Base-by-base conservation (phyloP, 352 stramenopile genomes). In the Pythium biforme region DNA sequence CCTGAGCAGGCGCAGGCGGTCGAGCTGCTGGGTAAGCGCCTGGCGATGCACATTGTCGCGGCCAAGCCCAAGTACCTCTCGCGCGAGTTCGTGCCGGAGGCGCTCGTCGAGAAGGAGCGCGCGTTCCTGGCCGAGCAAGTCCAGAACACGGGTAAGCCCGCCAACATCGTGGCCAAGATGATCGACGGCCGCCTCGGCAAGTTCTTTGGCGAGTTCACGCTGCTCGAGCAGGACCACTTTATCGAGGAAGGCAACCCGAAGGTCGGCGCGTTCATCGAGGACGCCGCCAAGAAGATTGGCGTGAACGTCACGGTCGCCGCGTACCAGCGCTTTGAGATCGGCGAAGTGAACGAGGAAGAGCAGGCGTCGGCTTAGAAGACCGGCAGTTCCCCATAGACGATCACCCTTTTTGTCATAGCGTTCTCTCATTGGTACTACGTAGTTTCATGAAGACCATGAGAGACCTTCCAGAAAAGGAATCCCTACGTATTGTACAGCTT, bases 31-130 rank as follows among this genome's bases (percentile, higher is more conserved):
- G 95, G 92, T 29, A 97, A 97, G 67, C 95, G 90, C 64, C 72
- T 99, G 45, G 95, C 94, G 22, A 99, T 99, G 95, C 95, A 99
- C 74, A 86, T 98, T 58, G 95, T 98, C 20, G 95, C 94, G 17
- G 92, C 93, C 48, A 96, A 94, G 66, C 94, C 94, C 48, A 74
- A 76, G 19, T 99, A 97, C 75, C 70, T 98, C 22, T 87, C 85
- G 75, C 73, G 83, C n/a, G 83, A 90, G n/a, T 69, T 66, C 23
- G 88, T 98, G 33, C 94, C 95, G 1, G 71, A 79, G 29, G 76
- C 89, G 22, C 62, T 96, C 22, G 65, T 98, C 37, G 81, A 92
- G 29, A 97, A 97, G 66, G 95, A 99, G 77, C 90, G 88, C 45
- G 79, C 82, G 6, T 94, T 98, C 76, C 68, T 98, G 37, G 60